Conservation (phyloP, 23 red algal genomes). For the Gracilaria domingensis region DNA sequence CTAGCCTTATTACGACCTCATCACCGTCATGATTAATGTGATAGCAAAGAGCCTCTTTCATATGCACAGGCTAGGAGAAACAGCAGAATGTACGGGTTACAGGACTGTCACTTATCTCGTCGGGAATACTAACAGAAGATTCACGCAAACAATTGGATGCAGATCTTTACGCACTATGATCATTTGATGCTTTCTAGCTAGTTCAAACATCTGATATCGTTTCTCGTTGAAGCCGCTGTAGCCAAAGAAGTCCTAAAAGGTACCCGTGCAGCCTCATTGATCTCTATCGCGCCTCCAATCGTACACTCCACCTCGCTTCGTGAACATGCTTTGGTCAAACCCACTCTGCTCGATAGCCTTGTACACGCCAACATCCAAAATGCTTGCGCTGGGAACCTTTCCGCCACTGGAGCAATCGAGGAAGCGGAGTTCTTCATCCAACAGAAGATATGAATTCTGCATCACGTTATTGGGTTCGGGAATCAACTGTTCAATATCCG, state of each 20-base stretch:
- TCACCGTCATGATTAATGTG: too few species aligned
- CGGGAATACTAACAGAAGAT: too few species aligned
- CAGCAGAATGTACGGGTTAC: too few species aligned
- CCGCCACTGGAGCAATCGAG: constrained; percentile 1
- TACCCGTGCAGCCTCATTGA: background rate
- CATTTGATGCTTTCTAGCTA: too few species aligned
- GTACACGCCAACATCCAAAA: constrained; percentile 19
- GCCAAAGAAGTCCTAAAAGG: background rate
- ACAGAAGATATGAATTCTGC: background rate
- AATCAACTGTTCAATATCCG: background rate
- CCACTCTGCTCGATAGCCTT: background rate
- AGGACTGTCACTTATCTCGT: too few species aligned
- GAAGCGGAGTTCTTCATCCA: constrained; percentile 5
- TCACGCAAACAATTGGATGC: too few species aligned
- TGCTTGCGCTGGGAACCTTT: constrained; percentile 18
- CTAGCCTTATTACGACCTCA: too few species aligned
- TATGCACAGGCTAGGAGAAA: too few species aligned
- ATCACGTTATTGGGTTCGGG: constrained; percentile 8
- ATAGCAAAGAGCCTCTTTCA: too few species aligned
- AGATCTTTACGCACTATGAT: too few species aligned
- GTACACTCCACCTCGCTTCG: constrained; percentile 10
- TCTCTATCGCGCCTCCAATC: background rate
- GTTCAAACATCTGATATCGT: too few species aligned
- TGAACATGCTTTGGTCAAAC: constrained; percentile 16
- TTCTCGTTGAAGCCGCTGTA: too few species aligned